Conservation (phyloP, 176 grass and related monocot species). For the Neostapfia colusana region DNA sequence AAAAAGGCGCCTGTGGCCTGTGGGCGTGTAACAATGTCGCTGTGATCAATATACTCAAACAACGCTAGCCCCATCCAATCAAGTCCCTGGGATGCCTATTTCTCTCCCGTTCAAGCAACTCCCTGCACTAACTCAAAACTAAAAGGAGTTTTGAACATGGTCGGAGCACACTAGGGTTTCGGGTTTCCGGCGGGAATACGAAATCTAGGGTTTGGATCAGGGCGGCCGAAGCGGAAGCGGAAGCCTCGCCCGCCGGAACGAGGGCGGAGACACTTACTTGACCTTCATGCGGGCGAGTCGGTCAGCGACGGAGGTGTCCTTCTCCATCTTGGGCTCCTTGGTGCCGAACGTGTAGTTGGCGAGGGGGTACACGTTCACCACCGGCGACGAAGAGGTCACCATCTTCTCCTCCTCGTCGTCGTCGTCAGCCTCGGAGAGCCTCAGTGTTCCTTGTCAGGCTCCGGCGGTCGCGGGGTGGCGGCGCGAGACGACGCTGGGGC, state of each 20-base stretch:
- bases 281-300: conserved; percentile 97
- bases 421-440: neutral
- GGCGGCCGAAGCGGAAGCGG: neutral
- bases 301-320: conserved; percentile 98
- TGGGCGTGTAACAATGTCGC: too few relatives aligned
- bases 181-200: neutral
- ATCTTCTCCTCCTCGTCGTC: conserved; percentile 25
- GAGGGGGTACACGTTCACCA: conserved; percentile 89
- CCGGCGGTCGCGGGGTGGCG: conserved; percentile 29
- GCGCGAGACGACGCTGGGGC: conserved; percentile 5
- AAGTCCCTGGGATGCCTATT: neutral
- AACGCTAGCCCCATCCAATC: neutral
- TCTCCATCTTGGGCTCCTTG: conserved; percentile 99
- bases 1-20: too few relatives aligned
- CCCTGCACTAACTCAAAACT: too few relatives aligned
- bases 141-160: neutral
- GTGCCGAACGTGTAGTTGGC: conserved; percentile 98
- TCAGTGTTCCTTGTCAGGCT: neutral
- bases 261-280: conserved; percentile 54
- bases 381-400: conserved; percentile 54
- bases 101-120: neutral
- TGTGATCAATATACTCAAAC: too few relatives aligned
- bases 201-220: conserved; percentile 23
- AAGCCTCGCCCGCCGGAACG: neutral
- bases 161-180: conserved; percentile 29